These are phyloP conservation scores for Annona squamosa DNA, from an alignment of 164 flowering plant species.

Conservation along the genomic window DNA sequence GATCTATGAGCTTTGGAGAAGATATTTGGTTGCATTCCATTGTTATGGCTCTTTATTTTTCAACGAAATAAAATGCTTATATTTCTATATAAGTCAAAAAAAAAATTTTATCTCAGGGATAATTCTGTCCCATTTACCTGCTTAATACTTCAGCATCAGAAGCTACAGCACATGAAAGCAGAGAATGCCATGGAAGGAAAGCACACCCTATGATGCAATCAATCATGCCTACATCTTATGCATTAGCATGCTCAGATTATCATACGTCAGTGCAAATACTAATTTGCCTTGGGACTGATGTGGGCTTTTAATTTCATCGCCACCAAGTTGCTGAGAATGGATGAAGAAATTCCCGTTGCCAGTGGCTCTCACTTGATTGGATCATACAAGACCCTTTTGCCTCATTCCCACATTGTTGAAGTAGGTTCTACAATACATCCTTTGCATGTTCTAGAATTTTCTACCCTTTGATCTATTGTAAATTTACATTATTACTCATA, in stretches of 20 bases:
- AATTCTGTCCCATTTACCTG: background rate
- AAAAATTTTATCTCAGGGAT: background rate
- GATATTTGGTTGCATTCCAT: background rate
- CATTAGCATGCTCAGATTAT: background rate
- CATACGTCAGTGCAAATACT: background rate
- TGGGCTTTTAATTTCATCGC: conserved; percentile 56
- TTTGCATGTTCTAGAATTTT: background rate
- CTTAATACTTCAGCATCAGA: background rate
- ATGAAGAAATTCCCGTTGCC: conserved; percentile 32
- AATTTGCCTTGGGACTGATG: conserved; percentile 33
- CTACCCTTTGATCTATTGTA: background rate
- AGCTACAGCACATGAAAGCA: background rate
- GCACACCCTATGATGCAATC: background rate
- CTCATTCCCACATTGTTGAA: conserved; percentile 46
- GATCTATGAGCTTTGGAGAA: background rate
- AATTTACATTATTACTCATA: background rate
- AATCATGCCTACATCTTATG: background rate
- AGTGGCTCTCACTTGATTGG: conserved; percentile 17
- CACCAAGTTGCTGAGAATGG: conserved; percentile 51
- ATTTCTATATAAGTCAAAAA: too few relatives aligned
- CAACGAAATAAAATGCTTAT: background rate
- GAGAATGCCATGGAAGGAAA: too few relatives aligned
- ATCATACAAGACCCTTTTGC: conserved; percentile 16
- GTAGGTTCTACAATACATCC: conserved; percentile 32
- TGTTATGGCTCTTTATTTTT: background rate